phyloP scores from a whole-genome alignment of 1,139 yeast genomes.

The Sugiyamaella sp. region DNA sequence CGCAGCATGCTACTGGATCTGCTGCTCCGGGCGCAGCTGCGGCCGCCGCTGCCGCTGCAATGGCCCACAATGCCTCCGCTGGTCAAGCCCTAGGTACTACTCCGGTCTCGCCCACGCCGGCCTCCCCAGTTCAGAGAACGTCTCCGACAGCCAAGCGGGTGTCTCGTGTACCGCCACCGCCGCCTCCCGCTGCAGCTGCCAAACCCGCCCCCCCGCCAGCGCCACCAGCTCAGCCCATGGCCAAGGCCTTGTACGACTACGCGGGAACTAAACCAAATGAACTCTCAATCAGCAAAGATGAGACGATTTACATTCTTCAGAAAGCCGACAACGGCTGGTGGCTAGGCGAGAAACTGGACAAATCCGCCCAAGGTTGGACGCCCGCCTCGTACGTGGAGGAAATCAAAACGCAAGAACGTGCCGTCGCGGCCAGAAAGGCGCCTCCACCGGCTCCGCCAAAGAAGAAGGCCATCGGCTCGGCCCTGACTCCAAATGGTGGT shows the following conservation, averaged over 20 bases:
- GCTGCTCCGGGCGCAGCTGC: slow-evolving; percentile 21
- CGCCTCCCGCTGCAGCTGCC: slow-evolving; percentile 67
- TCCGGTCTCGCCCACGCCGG: slow-evolving; percentile 21
- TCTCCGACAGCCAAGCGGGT: slow-evolving; percentile 30
- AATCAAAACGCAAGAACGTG: slow-evolving; percentile 40
- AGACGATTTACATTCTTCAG: slow-evolving; percentile 68
- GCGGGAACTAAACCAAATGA: slow-evolving; percentile 84
- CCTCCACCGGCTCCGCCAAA: slow-evolving; percentile 43
- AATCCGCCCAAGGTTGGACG: slow-evolving; percentile 90
- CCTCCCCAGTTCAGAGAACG: slow-evolving; percentile 29
- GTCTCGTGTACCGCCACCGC: slow-evolving; percentile 47
- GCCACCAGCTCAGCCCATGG: slow-evolving; percentile 78
- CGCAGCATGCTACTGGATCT: slow-evolving; percentile 15
- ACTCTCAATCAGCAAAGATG: slow-evolving; percentile 75
- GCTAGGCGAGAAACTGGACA: slow-evolving; percentile 75
- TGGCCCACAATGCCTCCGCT: slow-evolving; percentile 22
- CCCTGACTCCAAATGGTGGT: slow-evolving; percentile 33
- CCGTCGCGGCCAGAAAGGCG: slow-evolving; percentile 30
- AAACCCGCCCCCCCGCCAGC: slow-evolving; percentile 58
- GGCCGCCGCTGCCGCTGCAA: slow-evolving; percentile 16
- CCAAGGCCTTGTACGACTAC: slow-evolving; percentile 85
- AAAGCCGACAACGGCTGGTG: slow-evolving; percentile 85
- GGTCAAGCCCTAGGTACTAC: slow-evolving; percentile 20
- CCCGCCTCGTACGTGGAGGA: slow-evolving; percentile 88
- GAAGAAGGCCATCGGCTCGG: slow-evolving; percentile 31